These are phyloP conservation scores for Melampsora americana DNA, from an alignment of 1,284 basidiomycete species.

Conservation along the genomic window DNA sequence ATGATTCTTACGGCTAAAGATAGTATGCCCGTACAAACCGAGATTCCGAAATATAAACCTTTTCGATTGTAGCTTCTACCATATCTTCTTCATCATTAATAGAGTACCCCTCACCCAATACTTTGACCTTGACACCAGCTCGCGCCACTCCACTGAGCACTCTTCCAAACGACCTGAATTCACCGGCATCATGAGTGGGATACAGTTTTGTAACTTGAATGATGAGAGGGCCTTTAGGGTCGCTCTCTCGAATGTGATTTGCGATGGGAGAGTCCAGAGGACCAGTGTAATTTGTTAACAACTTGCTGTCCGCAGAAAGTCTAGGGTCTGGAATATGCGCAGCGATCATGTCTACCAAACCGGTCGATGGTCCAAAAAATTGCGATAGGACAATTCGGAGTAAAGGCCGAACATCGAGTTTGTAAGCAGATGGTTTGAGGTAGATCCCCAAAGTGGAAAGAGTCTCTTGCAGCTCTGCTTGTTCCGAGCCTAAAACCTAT, in stretches of 20 bases:
- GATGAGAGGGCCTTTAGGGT: conserved; percentile 81
- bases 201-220: conserved; percentile 91
- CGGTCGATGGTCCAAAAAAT: conserved; percentile 82
- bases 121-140: conserved; percentile 80
- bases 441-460: conserved; percentile 76
- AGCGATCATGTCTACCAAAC: conserved; percentile 86
- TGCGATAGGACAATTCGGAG: conserved; percentile 89
- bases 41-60: conserved; percentile 83
- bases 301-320: conserved; percentile 69
- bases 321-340: conserved; percentile 82
- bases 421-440: conserved; percentile 89
- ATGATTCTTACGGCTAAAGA: neutral
- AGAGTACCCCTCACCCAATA: conserved; percentile 95
- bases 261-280: conserved; percentile 75
- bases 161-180: conserved; percentile 91
- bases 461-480: conserved; percentile 74
- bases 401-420: conserved; percentile 94
- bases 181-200: conserved; percentile 89
- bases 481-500: conserved; percentile 86
- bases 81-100: conserved; percentile 99
- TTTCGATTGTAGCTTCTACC: conserved; percentile 78
- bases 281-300: conserved; percentile 78
- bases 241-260: conserved; percentile 73
- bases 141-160: conserved; percentile 85
- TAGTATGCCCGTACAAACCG: conserved; percentile 59